Evolutionary conservation across 2,329 filamentous ascomycete genomes (phyloP).

Genomic region (Sclerotinia sclerotiorum): DNA sequence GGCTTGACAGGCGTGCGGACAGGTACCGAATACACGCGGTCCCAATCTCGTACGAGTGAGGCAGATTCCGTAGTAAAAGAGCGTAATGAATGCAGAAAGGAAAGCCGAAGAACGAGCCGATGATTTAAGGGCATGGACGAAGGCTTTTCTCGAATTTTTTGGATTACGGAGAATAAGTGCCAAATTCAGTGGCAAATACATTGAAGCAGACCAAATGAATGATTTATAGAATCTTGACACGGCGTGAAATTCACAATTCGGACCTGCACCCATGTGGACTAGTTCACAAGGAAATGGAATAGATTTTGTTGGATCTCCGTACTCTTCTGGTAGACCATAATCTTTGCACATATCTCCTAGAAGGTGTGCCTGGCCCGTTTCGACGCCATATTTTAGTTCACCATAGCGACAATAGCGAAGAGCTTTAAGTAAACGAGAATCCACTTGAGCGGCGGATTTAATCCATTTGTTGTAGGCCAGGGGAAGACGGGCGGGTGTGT

Average conservation of each 20-base stretch:
- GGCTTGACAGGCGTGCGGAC: constrained; percentile 48
- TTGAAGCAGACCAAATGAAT: constrained; percentile 72
- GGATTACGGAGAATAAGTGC: constrained; percentile 56
- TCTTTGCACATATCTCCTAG: constrained; percentile 72
- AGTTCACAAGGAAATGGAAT: constrained; percentile 79
- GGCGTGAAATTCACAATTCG: constrained; percentile 74
- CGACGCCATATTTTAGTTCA: constrained; percentile 68
- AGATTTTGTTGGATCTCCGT: constrained; percentile 65
- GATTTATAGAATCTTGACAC: constrained; percentile 64
- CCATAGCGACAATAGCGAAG: constrained; percentile 65
- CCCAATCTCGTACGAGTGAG: constrained; percentile 72
- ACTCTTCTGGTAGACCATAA: constrained; percentile 64
- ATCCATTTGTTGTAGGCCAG: constrained; percentile 81
- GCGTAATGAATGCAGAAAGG: constrained; percentile 70
- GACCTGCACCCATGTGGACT: constrained; percentile 76
- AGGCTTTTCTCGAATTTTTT: constrained; percentile 46
- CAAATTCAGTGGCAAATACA: constrained; percentile 74
- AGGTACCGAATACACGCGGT: constrained; percentile 62
- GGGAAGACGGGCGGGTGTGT: constrained; percentile 68
- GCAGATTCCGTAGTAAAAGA: constrained; percentile 86
- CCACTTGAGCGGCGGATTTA: constrained; percentile 70
- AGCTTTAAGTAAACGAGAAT: constrained; percentile 70
- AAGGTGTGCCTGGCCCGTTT: constrained; percentile 68
- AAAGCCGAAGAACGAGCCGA: constrained; percentile 73
- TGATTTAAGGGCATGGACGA: constrained; percentile 46